Evolutionary conservation across 129 eudicot genomes (phyloP).

Genomic region (Artemisia tridentata): DNA sequence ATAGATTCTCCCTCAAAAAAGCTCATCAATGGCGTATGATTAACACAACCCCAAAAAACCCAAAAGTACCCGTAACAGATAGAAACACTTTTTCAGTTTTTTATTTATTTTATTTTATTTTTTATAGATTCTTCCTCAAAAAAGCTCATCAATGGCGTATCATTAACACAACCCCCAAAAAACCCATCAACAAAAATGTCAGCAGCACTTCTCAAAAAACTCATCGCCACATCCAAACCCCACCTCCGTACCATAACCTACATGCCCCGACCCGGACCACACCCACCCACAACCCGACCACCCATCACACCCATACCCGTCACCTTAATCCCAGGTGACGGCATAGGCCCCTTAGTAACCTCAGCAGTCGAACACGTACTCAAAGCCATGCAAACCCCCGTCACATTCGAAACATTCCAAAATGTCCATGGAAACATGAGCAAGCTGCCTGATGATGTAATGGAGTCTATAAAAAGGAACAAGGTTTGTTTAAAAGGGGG

Average conservation of each 20-base stretch:
- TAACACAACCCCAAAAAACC: slow-evolving; percentile 1
- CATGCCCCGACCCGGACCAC: slow-evolving; percentile 53
- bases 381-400: slow-evolving; percentile 75
- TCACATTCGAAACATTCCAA: slow-evolving; percentile 58
- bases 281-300: slow-evolving; percentile 61
- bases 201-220: slow-evolving; percentile 32
- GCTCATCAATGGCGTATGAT: background rate
- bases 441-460: slow-evolving; percentile 47
- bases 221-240: slow-evolving; percentile 24
- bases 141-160: background rate
- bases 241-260: slow-evolving; percentile 46
- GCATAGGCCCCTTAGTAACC: slow-evolving; percentile 78
- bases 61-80: background rate
- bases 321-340: slow-evolving; percentile 85
- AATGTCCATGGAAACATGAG: slow-evolving; percentile 65
- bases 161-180: slow-evolving; percentile 1
- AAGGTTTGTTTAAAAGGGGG: slow-evolving; percentile 78
- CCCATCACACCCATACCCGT: slow-evolving; percentile 57
- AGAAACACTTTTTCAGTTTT: background rate
- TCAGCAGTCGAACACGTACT: slow-evolving; percentile 77
- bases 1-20: background rate
- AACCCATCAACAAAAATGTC: slow-evolving; percentile 28
- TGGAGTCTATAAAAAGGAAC: slow-evolving; percentile 65
- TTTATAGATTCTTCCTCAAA: background rate
- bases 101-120: too few species aligned